These are phyloP conservation scores for Sugiyamaella chiloensis DNA, from an alignment of 805 yeast genomes.

Conservation along the genomic window DNA sequence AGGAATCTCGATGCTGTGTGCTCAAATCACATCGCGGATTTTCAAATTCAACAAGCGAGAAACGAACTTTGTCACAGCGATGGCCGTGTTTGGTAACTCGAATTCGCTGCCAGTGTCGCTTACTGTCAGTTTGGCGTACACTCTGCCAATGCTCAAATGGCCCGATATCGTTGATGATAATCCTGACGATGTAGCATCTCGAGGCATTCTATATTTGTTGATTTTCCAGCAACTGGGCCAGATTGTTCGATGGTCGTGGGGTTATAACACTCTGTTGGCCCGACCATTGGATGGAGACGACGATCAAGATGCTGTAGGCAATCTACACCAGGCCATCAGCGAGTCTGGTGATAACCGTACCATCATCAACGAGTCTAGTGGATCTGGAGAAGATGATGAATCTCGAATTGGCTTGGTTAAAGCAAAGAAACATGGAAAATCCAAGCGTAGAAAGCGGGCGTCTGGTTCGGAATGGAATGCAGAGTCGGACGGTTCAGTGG, in stretches of 20 bases:
- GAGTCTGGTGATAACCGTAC: not conserved
- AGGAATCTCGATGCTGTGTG: slow-evolving; percentile 63
- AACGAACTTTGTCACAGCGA: slow-evolving; percentile 88
- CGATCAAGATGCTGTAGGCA: slow-evolving; percentile 7
- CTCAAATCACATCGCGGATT: slow-evolving; percentile 51
- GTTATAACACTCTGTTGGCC: slow-evolving; percentile 57
- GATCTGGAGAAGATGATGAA: not conserved
- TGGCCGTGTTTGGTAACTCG: slow-evolving; percentile 96
- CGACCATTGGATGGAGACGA: slow-evolving; percentile 29
- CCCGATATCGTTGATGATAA: slow-evolving; percentile 52
- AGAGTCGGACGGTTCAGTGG: not conserved
- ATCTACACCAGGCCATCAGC: not conserved
- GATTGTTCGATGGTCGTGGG: slow-evolving; percentile 68
- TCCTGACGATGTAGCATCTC: slow-evolving; percentile 55
- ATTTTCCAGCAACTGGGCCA: slow-evolving; percentile 69
- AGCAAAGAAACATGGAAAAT: not conserved
- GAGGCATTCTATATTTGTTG: slow-evolving; percentile 58
- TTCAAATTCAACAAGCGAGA: slow-evolving; percentile 68
- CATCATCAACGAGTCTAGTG: not conserved
- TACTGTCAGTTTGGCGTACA: slow-evolving; percentile 62
- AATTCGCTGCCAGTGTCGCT: slow-evolving; percentile 92
- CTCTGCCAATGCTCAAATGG: slow-evolving; percentile 58
- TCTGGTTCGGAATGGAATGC: not conserved
- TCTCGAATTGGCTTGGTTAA: not conserved
- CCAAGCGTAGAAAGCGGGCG: not conserved